A percentile compares a stretch with the other conserved stretches of the same genome.
Conservation (phyloP, 2,329 filamentous ascomycete species). For the Plenodomus tracheiphilus region DNA sequence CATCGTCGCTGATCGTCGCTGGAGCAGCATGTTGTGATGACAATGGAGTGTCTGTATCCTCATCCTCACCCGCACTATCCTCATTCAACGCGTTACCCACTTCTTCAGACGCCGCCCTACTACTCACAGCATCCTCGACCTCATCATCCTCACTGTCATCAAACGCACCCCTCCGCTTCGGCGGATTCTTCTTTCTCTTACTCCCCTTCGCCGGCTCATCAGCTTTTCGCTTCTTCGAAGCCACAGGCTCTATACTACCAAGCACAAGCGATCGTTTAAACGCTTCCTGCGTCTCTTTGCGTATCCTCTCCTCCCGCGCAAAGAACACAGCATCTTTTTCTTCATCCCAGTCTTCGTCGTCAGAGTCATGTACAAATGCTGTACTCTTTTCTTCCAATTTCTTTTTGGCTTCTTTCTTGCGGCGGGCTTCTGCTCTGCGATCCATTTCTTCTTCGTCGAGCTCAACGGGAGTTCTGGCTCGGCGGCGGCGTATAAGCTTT, state of each 20-base stretch:
- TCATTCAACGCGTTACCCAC: no score
- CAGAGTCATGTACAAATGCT: constrained; percentile 77
- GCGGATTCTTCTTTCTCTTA: constrained; percentile 40
- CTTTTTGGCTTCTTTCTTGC: constrained; percentile 75
- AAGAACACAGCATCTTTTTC: constrained; percentile 78
- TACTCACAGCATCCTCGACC: constrained; percentile 27
- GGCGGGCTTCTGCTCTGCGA: constrained; percentile 63
- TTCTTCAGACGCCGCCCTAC: constrained; percentile 30
- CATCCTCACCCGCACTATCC: constrained; percentile 31
- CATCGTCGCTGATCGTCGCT: constrained; percentile 14
- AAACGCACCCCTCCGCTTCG: constrained; percentile 34
- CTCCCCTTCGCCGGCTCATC: constrained; percentile 20
- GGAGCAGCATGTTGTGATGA: constrained; percentile 41
- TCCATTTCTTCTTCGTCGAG: constrained; percentile 64
- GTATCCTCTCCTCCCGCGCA: constrained; percentile 69
- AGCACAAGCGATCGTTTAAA: constrained; percentile 52
- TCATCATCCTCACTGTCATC: constrained; percentile 35
- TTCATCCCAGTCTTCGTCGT: constrained; percentile 85
- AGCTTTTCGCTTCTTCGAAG: constrained; percentile 43
- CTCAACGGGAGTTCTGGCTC: constrained; percentile 58
- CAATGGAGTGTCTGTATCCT: constrained; percentile 45
- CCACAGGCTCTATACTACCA: constrained; percentile 40
- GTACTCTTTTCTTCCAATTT: constrained; percentile 80
- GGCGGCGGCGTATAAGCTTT: constrained; percentile 61
- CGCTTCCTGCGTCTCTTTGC: constrained; percentile 58